A percentile compares a stretch with the other conserved stretches of the same genome.
Evolutionary conservation across 352 stramenopile genomes (phyloP).

Genomic region (Pythium rishiriense): DNA sequence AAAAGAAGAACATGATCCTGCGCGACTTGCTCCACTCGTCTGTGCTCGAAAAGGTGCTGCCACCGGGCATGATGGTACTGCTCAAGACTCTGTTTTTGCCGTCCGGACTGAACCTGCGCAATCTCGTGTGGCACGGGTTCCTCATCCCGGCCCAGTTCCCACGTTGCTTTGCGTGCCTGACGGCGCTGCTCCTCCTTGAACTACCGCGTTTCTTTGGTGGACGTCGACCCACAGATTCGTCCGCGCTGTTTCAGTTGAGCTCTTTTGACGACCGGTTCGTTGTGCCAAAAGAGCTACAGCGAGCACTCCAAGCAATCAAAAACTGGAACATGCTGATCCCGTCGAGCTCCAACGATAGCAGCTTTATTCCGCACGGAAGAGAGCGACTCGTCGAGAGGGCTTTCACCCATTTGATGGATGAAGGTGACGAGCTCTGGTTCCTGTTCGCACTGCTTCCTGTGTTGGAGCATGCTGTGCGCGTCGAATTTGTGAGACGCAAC

Average conservation of each 20-base stretch:
- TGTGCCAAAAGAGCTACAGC: neutral
- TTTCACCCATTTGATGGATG: slow-evolving; percentile 30
- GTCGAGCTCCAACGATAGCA: slow-evolving; percentile 1
- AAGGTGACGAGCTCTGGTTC: slow-evolving; percentile 52
- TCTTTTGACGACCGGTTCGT: slow-evolving; percentile 27
- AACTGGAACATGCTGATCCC: neutral
- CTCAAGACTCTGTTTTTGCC: slow-evolving; percentile 62
- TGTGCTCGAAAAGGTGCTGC: slow-evolving; percentile 35
- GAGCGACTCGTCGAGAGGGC: slow-evolving; percentile 37
- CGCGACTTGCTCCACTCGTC: slow-evolving; percentile 56
- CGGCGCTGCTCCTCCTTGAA: slow-evolving; percentile 43
- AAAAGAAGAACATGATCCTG: slow-evolving; percentile 68
- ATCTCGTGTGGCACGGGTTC: slow-evolving; percentile 77
- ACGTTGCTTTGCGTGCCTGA: slow-evolving; percentile 55
- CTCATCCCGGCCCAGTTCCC: slow-evolving; percentile 50
- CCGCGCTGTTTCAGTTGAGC: slow-evolving; percentile 32
- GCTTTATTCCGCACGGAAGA: slow-evolving; percentile 47
- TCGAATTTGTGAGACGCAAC: slow-evolving; percentile 60
- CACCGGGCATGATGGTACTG: slow-evolving; percentile 39
- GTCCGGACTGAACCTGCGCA: slow-evolving; percentile 61
- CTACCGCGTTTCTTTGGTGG: slow-evolving; percentile 28
- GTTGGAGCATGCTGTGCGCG: slow-evolving; percentile 61
- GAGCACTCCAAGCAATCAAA: neutral
- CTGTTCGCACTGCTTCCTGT: slow-evolving; percentile 61
- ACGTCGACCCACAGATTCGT: neutral